Base-by-base conservation (phyloP, 495 filamentous ascomycete species). In the Penicillium paradoxum region DNA sequence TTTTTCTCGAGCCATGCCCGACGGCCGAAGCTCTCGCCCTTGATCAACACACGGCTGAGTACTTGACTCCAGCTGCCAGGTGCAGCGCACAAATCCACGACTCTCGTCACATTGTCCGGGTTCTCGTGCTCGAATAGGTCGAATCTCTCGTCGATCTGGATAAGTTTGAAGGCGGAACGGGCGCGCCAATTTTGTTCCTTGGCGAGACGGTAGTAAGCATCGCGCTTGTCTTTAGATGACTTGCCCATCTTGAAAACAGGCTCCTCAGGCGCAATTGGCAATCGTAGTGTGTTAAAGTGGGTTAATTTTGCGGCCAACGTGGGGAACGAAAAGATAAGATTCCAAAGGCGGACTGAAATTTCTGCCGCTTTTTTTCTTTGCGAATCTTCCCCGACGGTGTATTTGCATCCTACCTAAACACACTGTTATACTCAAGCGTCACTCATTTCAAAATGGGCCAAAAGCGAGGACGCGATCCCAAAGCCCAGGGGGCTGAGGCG, bases 181-280 rank as follows among this genome's bases (percentile, higher is more conserved):
- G 93, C 93, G 22, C 93, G 89, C 91, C 91, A 98, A 52, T 93
- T 92, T 79, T 97, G 91, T 63, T 98, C 93, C 73, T 98, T 98
- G 4, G 93, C 93, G 7, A 98, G 85, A 25, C 93, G 83, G 66
- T 98, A 98, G 72, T 98, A 98, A 46, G 90, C 89, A 66, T 98
- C 93, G 43, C 93, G 88, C 75, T 98, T 98, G 64, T 98, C 93
- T 72, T 98, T 98, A 32, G 91, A 96, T 1, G 93, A 96, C 68
- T 97, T 97, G 2, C 93, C 93, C 93, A 98, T 98, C 19, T 54
- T 60, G 37, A 32, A 41, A 13, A 51, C 44, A 48, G 21, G 5
- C 37, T 24, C 5, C 1, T 15, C n/a, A 2, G 24, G 14, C 21
- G 24, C 47, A 46, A 45, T 39, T 34, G 29, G 53, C 27, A 27